Evolutionary conservation across 352 stramenopile species (phyloP), one percentile per base, ranked within the genome.

Genomic region (Globisporangium nodosum): DNA sequence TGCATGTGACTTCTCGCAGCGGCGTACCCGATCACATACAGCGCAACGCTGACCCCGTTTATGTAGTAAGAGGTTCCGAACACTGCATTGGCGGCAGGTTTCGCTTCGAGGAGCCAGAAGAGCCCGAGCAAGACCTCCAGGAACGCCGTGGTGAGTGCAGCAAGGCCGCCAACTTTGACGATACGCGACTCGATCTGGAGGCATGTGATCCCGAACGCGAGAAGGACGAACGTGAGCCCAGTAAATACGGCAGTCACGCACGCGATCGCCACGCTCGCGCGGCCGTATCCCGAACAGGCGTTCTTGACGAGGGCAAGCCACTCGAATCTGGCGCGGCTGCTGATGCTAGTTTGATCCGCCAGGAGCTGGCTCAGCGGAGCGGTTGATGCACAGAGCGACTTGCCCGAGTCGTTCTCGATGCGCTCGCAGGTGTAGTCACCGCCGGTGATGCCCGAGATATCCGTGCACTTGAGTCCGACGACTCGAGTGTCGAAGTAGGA

Each of bases 31-130:
- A 74, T 18, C 2, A 55, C 21, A 37, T 79, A 64, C 6, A 71
- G 54, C 15, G 64, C 11, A 30, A 75, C 59, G 53, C 73, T 76
- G 21, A 67, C 49, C 30, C 70, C 55, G n/a, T 64, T 65, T 16
- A 88, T 67, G 30, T 88, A 85, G 21, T 85, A 86, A 0, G 71
- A 77, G 16, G 62, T 78, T 0, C 68, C 75, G 27, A 81, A 79
- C 50, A 61, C 35, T 20, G 74, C 69, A 6, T 54, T 27, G 37
- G 65, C 49, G 6, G 59, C 60, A n/a, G 65, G 54, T 18, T 61
- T 68, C 0, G 71, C 75, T 52, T 85, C 65, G 12, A 73, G 49
- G 35, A 64, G 61, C 75, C 78, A 86, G 18, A 82, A 51, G n/a
- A 66, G 53, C 2, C 69, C 60, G 20, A 88, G 31, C 5, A 70